These are phyloP conservation scores for Flaveria ramosissima DNA, from an alignment of 129 eudicot genomes.

Conservation along the genomic window DNA sequence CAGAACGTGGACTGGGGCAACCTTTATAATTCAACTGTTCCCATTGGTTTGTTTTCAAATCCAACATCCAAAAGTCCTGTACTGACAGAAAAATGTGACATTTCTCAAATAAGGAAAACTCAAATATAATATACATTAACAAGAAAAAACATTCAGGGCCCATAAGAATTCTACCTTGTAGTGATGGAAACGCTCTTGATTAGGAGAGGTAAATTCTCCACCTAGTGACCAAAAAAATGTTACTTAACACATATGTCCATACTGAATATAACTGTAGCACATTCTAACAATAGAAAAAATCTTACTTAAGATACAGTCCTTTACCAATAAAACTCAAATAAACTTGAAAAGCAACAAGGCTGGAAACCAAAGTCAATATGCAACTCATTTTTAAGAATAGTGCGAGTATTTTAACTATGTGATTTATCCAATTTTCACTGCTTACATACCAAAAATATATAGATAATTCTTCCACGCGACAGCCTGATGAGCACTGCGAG, in stretches of 20 bases:
- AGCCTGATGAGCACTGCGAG: slow-evolving; percentile 98
- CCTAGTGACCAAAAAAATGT: slow-evolving; percentile 47
- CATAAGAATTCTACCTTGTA: slow-evolving; percentile 63
- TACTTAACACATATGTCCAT: slow-evolving; percentile 17
- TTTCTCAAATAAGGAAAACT: background rate
- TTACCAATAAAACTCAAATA: background rate
- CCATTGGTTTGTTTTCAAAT: slow-evolving; percentile 96
- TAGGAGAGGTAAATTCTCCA: slow-evolving; percentile 98
- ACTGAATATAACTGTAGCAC: background rate
- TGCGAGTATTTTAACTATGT: background rate
- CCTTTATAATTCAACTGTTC: slow-evolving; percentile 96
- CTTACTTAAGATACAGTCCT: background rate
- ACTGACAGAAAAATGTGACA: slow-evolving; percentile 17
- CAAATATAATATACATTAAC: background rate
- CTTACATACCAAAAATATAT: slow-evolving; percentile 68
- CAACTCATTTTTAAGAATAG: background rate
- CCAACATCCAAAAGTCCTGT: slow-evolving; percentile 96
- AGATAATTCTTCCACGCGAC: slow-evolving; percentile 94
- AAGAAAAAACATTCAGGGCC: slow-evolving; percentile 5
- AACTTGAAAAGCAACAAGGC: slow-evolving; percentile 6
- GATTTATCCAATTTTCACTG: slow-evolving; percentile 10
- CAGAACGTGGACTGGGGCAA: slow-evolving; percentile 98
- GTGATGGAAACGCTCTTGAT: slow-evolving; percentile 98
- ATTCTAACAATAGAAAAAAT: slow-evolving; percentile 1
- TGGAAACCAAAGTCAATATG: background rate